These are phyloP conservation scores for Trichocomaceae sp. DNA, from an alignment of 2,329 filamentous ascomycete species.

Conservation along the genomic window DNA sequence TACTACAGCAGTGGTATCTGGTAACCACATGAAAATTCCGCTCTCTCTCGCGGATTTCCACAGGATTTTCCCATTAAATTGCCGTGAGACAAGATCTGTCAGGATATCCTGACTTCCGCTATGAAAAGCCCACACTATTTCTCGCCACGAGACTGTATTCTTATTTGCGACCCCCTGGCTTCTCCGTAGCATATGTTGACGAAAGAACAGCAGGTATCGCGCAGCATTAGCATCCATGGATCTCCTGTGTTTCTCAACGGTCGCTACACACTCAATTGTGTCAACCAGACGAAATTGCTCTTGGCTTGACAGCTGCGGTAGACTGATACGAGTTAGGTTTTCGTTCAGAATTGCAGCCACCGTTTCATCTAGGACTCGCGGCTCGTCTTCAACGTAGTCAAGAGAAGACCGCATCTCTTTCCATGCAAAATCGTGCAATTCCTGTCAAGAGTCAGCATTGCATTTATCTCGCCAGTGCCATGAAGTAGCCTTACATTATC, in stretches of 20 bases:
- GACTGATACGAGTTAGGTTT: slow-evolving; percentile 64
- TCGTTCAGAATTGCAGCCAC: slow-evolving; percentile 66
- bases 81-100: slow-evolving; percentile 70
- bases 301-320: slow-evolving; percentile 73
- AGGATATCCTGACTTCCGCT: slow-evolving; percentile 73
- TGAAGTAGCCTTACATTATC: slow-evolving; percentile 3
- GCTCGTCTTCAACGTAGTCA: slow-evolving; percentile 48
- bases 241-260: slow-evolving; percentile 77
- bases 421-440: slow-evolving; percentile 35
- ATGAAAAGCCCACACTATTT: slow-evolving; percentile 42
- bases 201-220: slow-evolving; percentile 80
- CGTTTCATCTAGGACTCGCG: slow-evolving; percentile 63
- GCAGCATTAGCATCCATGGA: slow-evolving; percentile 88
- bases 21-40: slow-evolving; percentile 93
- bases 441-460: slow-evolving; percentile 18
- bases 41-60: slow-evolving; percentile 83
- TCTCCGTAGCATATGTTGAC: slow-evolving; percentile 68
- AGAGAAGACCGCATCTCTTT: slow-evolving; percentile 49
- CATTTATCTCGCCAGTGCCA: neutral
- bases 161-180: slow-evolving; percentile 54
- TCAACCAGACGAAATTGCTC: slow-evolving; percentile 82
- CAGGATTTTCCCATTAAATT: slow-evolving; percentile 70
- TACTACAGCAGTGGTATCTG: slow-evolving; percentile 69
- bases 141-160: slow-evolving; percentile 54
- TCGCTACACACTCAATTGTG: slow-evolving; percentile 75